phyloP scores from a whole-genome alignment of 306 rosid species.

The Acacia acuminata region DNA sequence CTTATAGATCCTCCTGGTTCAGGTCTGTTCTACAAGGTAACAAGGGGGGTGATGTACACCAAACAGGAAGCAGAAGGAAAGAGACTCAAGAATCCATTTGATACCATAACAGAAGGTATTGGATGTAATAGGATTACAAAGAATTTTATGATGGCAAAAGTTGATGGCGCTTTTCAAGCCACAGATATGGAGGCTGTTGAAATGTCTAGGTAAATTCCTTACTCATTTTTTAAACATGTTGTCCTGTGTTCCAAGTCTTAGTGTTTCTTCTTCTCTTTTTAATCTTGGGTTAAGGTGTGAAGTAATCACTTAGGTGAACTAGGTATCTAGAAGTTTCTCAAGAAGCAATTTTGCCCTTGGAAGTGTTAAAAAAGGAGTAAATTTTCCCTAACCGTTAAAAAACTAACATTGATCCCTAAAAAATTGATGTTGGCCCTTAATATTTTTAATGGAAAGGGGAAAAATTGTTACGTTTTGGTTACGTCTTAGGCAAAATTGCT shows the following conservation, averaged over 20 bases:
- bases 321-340: too few relatives aligned
- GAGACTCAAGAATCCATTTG: constrained; percentile 92
- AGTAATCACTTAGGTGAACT: too few relatives aligned
- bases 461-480: too few relatives aligned
- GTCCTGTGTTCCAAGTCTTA: background rate
- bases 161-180: constrained; percentile 84
- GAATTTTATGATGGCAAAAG: constrained; percentile 81
- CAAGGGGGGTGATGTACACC: constrained; percentile 91
- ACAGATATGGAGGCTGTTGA: constrained; percentile 88
- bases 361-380: too few relatives aligned
- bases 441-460: too few relatives aligned
- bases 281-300: background rate
- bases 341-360: too few relatives aligned
- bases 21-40: constrained; percentile 85
- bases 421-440: too few relatives aligned
- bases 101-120: constrained; percentile 91
- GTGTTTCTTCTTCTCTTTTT: background rate
- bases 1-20: constrained; percentile 97
- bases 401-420: too few relatives aligned
- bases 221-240: background rate
- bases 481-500: fast-evolving
- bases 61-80: constrained; percentile 91
- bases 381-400: too few relatives aligned
- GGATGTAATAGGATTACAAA: constrained; percentile 81
- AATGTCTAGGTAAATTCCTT: constrained; percentile 74